Evolutionary conservation across 78 protist species (phyloP), one percentile per base, ranked within the genome.

Genomic region (Cavenderia fasciculata): DNA sequence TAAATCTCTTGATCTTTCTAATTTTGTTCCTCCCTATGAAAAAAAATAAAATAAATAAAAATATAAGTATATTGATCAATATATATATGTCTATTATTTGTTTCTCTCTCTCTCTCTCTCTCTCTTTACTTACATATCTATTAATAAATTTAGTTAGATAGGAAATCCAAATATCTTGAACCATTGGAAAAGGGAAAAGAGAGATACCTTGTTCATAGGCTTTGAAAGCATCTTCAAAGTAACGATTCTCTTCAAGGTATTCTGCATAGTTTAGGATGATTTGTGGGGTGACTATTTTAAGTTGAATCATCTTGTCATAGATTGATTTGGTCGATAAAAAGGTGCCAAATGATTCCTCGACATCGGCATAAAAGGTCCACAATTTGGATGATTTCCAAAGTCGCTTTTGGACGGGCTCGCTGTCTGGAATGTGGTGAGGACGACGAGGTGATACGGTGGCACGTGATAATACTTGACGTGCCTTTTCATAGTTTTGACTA

Each of bases 1-100:
- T 11, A 98, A 73, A 19, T 98, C 99, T 44, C 99, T 92, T 8
- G 97, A n/a, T 1, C 99, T 94, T 87, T 98, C 99, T n/a, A 98
- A 84, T 76, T 98, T 97, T 62, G 40, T 14, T 61, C 96, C 57
- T 3, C 66, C 96, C 61, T 97, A 98, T 29, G n/a, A n/a, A n/a
- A n/a, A n/a, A n/a, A n/a, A n/a, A n/a, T n/a, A n/a, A n/a, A n/a
- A n/a, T n/a, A n/a, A n/a, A n/a, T n/a, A n/a, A n/a, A n/a, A n/a
- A n/a, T n/a, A n/a, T n/a, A n/a, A n/a, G n/a, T n/a, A n/a, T n/a
- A n/a, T n/a, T n/a, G n/a, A n/a, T n/a, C n/a, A n/a, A n/a, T n/a
- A n/a, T n/a, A n/a, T n/a, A n/a, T n/a, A n/a, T n/a, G n/a, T n/a
- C n/a, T n/a, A n/a, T n/a, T n/a, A n/a, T n/a, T n/a, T n/a, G n/a